These are phyloP conservation scores for Tuber microsphaerosporum DNA, from an alignment of 495 filamentous ascomycete species.

Conservation along the genomic window DNA sequence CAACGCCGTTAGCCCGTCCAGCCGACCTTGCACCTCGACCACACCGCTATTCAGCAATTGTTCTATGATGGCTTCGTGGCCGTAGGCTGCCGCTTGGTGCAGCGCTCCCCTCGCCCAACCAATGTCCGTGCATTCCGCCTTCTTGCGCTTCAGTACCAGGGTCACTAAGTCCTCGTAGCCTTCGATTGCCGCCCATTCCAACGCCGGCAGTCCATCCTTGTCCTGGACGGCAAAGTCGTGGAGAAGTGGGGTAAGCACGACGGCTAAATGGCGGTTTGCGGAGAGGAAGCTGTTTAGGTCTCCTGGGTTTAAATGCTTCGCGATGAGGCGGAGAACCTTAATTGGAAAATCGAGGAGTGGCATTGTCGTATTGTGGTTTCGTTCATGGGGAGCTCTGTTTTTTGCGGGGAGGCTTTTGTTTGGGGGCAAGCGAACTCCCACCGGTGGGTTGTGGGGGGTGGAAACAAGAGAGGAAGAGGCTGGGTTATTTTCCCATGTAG, in stretches of 20 bases:
- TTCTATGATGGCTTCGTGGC: background rate
- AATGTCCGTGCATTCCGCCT: background rate
- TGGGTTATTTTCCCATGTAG: background rate
- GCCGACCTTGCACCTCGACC: background rate
- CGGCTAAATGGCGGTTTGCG: background rate
- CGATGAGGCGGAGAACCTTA: conserved; percentile 1
- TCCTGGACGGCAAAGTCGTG: background rate
- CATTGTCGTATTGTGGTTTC: background rate
- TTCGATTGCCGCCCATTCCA: conserved; percentile 5
- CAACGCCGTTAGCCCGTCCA: background rate
- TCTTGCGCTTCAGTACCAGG: background rate
- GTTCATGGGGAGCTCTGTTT: background rate
- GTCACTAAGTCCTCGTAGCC: background rate
- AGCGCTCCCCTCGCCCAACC: background rate
- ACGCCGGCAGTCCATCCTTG: background rate
- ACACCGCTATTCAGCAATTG: background rate
- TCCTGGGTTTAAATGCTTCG: background rate
- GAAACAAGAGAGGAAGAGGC: background rate
- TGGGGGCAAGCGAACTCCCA: background rate
- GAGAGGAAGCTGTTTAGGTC: conserved; percentile 1
- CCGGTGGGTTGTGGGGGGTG: background rate
- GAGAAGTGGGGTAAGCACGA: conserved; percentile 1
- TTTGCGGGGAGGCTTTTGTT: background rate
- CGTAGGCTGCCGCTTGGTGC: conserved; percentile 1
- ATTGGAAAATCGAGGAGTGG: background rate